Evolutionary conservation across 352 stramenopile species (phyloP).

Genomic region (Pythium oligandrum): DNA sequence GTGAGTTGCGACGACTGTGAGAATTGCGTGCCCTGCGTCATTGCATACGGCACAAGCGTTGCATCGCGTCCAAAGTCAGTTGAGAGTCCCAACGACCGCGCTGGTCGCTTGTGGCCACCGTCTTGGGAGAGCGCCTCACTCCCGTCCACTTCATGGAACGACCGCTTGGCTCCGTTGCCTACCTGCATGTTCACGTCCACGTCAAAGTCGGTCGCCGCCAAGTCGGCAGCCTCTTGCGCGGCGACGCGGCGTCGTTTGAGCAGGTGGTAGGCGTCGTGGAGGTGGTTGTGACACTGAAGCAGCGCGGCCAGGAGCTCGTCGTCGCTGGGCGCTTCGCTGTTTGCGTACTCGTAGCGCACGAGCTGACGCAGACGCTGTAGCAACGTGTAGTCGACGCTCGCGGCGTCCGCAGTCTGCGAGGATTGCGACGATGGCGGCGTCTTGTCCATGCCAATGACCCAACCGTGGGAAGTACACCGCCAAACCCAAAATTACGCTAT

Average conservation of each 20-base stretch:
- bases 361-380: constrained; percentile 58
- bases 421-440: constrained; percentile 8
- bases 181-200: constrained; percentile 10
- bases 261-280: constrained; percentile 41
- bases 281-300: constrained; percentile 33
- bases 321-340: constrained; percentile 20
- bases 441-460: constrained; percentile 14
- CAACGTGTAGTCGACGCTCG: constrained; percentile 31
- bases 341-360: constrained; percentile 57
- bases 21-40: no score
- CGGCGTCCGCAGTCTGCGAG: constrained; percentile 8
- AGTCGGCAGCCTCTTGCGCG: constrained; percentile 6
- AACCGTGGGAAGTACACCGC: no score
- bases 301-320: constrained; percentile 48
- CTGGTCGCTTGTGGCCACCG: no score
- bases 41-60: no score
- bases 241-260: constrained; percentile 34
- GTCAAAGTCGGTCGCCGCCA: constrained; percentile 11
- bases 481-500: no score
- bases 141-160: neutral
- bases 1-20: no score
- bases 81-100: no score
- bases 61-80: no score
- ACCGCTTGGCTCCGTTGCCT: constrained; percentile 13
- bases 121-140: constrained; percentile 18